phyloP scores from a whole-genome alignment of 1,139 yeast species.

The Taiozyma sp. region DNA sequence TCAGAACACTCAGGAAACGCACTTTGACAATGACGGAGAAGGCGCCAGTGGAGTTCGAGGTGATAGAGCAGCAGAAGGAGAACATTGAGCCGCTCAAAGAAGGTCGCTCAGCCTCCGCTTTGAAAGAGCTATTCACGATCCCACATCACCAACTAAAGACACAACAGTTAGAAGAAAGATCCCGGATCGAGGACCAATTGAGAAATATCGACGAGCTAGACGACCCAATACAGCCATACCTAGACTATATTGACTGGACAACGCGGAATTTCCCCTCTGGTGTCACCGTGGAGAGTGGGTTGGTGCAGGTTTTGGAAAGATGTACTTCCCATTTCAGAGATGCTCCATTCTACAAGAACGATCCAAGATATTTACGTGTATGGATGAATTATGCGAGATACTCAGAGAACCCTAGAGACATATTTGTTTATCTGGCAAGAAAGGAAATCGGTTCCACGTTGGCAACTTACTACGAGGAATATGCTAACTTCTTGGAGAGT shows the following conservation, averaged over 20 bases:
- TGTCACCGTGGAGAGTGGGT: conserved; percentile 57
- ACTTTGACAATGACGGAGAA: background rate
- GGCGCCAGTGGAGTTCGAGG: conserved; percentile 35
- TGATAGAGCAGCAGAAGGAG: conserved; percentile 71
- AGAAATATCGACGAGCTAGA: conserved; percentile 53
- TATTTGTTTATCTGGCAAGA: conserved; percentile 67
- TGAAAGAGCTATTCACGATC: conserved; percentile 41
- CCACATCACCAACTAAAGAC: conserved; percentile 28
- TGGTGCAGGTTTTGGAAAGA: conserved; percentile 60
- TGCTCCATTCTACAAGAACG: conserved; percentile 64
- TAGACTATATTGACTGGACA: conserved; percentile 73
- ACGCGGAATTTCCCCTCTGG: conserved; percentile 66
- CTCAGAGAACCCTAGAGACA: conserved; percentile 64
- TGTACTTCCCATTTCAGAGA: conserved; percentile 71
- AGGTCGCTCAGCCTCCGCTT: conserved; percentile 64
- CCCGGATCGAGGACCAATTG: conserved; percentile 39
- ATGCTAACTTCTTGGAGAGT: conserved; percentile 60
- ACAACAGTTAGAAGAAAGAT: conserved; percentile 31
- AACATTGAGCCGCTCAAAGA: conserved; percentile 64
- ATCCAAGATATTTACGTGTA: conserved; percentile 67
- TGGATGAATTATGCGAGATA: conserved; percentile 76
- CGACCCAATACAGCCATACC: conserved; percentile 73
- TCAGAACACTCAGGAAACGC: background rate
- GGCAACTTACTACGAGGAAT: conserved; percentile 75
- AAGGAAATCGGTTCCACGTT: conserved; percentile 66